Base-by-base conservation (phyloP, 179 eudicot genomes). In the Vitellaria paradoxa region DNA sequence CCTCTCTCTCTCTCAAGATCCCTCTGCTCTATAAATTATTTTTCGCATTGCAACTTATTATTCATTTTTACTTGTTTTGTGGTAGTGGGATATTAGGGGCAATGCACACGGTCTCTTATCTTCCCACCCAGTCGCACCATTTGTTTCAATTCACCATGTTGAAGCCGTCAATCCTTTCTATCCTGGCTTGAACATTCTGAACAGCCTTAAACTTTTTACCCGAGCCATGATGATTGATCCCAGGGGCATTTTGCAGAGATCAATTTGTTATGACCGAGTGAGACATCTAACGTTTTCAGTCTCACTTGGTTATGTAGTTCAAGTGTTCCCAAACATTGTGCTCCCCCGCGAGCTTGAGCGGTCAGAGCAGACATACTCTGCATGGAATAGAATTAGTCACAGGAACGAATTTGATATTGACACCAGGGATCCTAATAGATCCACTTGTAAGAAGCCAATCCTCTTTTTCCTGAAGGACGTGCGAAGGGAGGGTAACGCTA, bases 251-350 rank as follows among this genome's bases (percentile, higher is more conserved):
- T 21, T 69, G 72, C 72, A 69, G 72, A 47, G 72, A 7, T 14
- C 72, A 1, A 69, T 69, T 11, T 69, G 72, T 49, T 69, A 69
- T 69, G 72, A 69, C 30, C 72, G 53, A 12, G 30, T 4, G 6
- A 45, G 56, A 18, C 24, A 14, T 9, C 56, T 69, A 49, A 69
- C 72, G 18, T 69, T 69, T 8, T 69, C 57, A 15, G 72, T 69
- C 9, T 69, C 72, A 69, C 72, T 69, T 45, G 72, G 72, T 69
- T 69, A 69, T 69, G 72, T 20, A 26, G 56, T 69, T 69, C 72
- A 69, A 49, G 72, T 69, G 21, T 69, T 46, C 56, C 72, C 72
- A n/a, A 17, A 45, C 72, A 69, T 69, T 46, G 56, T 69, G 24
- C 56, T 45, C 6, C 72, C 72, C 23, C 55, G 72, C 15, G 72